phyloP scores from a whole-genome alignment of 2,329 filamentous ascomycete genomes.

The Helminthosporium solani region DNA sequence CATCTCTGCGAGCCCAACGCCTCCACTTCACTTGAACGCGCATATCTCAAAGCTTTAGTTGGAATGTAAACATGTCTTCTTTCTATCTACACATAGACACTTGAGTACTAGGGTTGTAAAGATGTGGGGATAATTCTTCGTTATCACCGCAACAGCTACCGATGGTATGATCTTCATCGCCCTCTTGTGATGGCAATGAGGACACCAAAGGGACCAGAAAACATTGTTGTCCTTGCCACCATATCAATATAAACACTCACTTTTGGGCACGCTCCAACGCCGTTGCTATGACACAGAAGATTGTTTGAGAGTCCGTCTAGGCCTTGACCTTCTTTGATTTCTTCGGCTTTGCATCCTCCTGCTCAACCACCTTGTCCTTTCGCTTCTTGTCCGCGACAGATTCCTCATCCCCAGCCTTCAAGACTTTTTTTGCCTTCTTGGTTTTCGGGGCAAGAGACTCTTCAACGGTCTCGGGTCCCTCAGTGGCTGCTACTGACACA shows the following conservation, averaged over 20 bases:
- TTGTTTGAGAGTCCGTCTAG: slow-evolving; percentile 4
- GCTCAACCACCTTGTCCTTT: slow-evolving; percentile 11
- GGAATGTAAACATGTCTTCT: no score
- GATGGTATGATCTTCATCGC: no score
- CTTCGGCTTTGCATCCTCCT: slow-evolving; percentile 20
- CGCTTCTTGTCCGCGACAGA: slow-evolving; percentile 23
- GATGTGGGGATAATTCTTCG: no score
- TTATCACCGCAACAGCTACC: no score
- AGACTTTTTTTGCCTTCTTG: slow-evolving; percentile 29
- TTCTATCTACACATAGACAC: no score
- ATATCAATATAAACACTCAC: no score
- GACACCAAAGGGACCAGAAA: no score
- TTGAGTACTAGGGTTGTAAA: no score
- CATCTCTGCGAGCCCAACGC: no score
- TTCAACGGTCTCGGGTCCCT: slow-evolving; percentile 11
- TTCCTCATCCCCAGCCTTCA: slow-evolving; percentile 14
- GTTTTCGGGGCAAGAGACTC: slow-evolving; percentile 10
- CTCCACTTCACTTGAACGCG: no score
- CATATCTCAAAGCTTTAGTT: no score
- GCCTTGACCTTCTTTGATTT: slow-evolving; percentile 33
- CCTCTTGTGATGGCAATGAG: no score
- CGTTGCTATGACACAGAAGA: neutral
- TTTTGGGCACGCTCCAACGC: neutral
- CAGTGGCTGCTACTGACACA: slow-evolving; percentile 11
- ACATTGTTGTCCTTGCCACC: neutral